Evolutionary conservation across 1,139 yeast species (phyloP).

Genomic region (Yamadazyma dushanensis): DNA sequence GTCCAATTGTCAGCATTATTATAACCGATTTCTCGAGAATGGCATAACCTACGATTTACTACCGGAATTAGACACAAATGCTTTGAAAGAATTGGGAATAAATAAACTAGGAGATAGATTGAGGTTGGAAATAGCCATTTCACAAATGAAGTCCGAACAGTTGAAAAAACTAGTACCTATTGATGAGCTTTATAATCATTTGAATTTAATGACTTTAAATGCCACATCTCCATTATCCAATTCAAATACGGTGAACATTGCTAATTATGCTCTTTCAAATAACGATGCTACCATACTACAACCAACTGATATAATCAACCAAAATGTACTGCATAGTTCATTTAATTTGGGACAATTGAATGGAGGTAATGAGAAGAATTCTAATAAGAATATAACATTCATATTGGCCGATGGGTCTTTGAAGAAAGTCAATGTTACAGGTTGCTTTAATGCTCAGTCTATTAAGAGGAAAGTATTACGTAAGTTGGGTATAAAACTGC

Average conservation of each 20-base stretch:
- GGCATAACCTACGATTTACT: constrained; percentile 63
- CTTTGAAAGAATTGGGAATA: constrained; percentile 77
- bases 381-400: constrained; percentile 56
- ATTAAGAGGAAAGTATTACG: constrained; percentile 71
- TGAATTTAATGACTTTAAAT: constrained; percentile 19
- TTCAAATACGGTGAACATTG: constrained; percentile 8
- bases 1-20: constrained; percentile 39
- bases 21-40: constrained; percentile 38
- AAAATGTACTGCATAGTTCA: constrained; percentile 5
- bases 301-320: constrained; percentile 10
- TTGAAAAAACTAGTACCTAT: constrained; percentile 34
- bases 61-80: constrained; percentile 63
- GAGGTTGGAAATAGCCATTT: constrained; percentile 56
- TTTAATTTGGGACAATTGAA: constrained; percentile 8
- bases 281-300: constrained; percentile 18
- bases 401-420: constrained; percentile 77
- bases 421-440: constrained; percentile 70
- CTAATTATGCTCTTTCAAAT: constrained; percentile 13
- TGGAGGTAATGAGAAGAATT: constrained; percentile 24
- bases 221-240: constrained; percentile 11
- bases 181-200: constrained; percentile 28
- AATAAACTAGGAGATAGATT: constrained; percentile 79
- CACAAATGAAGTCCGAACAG: constrained; percentile 38
- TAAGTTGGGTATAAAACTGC: constrained; percentile 52
- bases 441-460: constrained; percentile 79